These are phyloP conservation scores for Ophiognomonia clavigignenti-juglandacearum DNA, from an alignment of 2,329 filamentous ascomycete genomes.

Conservation along the genomic window DNA sequence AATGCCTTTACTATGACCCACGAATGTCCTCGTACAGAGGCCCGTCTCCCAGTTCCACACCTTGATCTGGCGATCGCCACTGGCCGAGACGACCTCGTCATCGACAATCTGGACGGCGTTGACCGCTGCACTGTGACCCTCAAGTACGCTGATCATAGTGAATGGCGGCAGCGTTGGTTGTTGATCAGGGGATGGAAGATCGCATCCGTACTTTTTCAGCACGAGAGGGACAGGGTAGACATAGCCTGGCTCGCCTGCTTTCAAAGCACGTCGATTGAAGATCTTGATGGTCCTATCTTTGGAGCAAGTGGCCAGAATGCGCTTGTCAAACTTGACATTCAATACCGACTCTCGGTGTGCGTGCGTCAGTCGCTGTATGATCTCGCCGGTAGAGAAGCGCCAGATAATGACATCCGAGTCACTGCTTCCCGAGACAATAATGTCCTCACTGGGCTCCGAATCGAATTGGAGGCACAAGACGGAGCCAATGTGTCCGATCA, in stretches of 20 bases:
- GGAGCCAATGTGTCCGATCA: slow-evolving; percentile 75
- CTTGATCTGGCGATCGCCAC: slow-evolving; percentile 89
- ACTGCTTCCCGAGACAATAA: slow-evolving; percentile 93
- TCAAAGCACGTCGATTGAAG: slow-evolving; percentile 76
- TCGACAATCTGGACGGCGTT: slow-evolving; percentile 91
- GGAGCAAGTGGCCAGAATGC: slow-evolving; percentile 91
- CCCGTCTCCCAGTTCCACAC: slow-evolving; percentile 88
- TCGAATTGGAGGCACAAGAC: slow-evolving; percentile 96
- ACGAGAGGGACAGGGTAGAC: slow-evolving; percentile 45
- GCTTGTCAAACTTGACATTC: slow-evolving; percentile 86
- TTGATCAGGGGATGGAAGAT: slow-evolving; percentile 38
- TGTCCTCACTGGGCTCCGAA: slow-evolving; percentile 75
- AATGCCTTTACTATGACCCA: slow-evolving; percentile 91
- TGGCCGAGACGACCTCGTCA: slow-evolving; percentile 87
- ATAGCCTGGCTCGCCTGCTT: slow-evolving; percentile 55
- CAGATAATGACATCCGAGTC: slow-evolving; percentile 88
- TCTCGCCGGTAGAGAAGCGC: slow-evolving; percentile 85
- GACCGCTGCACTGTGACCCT: slow-evolving; percentile 85
- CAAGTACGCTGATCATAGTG: slow-evolving; percentile 70
- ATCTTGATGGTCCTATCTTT: slow-evolving; percentile 97
- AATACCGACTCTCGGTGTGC: slow-evolving; percentile 89
- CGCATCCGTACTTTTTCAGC: slow-evolving; percentile 51
- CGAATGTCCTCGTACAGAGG: slow-evolving; percentile 68
- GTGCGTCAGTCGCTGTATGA: slow-evolving; percentile 67
- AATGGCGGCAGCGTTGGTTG: slow-evolving; percentile 59